Percentiles rank a stretch among this genome's conserved stretches.
Conservation (phyloP, 768 basidiomycete species). For the Rhizopogon vesiculosus region DNA sequence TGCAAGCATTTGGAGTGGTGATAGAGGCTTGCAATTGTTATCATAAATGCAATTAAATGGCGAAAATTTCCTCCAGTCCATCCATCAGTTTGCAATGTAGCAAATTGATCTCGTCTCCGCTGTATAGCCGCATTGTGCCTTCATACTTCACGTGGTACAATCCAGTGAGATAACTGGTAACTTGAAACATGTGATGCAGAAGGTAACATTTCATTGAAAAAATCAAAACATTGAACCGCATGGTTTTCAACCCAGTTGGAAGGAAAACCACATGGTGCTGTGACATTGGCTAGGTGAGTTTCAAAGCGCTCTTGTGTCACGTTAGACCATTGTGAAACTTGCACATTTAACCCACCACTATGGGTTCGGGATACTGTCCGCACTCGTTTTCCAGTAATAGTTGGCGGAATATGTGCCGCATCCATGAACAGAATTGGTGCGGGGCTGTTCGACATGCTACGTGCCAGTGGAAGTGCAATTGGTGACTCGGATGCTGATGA, state of each 20-base stretch:
- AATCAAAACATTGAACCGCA: slow-evolving; percentile 23
- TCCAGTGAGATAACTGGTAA: no score
- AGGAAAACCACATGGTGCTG: slow-evolving; percentile 28
- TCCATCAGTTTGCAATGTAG: not conserved
- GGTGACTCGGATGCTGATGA: not conserved
- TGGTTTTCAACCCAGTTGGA: slow-evolving; percentile 34
- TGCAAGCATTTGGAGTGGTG: no score
- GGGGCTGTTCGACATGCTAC: not conserved
- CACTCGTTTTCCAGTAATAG: not conserved
- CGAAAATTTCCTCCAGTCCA: not conserved
- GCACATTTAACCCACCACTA: not conserved
- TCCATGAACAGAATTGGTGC: not conserved
- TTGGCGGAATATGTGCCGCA: no score
- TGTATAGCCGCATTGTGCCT: no score
- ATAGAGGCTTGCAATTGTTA: not conserved
- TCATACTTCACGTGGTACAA: no score
- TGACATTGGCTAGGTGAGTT: slow-evolving; percentile 18
- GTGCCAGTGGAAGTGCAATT: not conserved
- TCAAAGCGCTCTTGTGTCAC: not conserved
- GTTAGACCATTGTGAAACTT: not conserved
- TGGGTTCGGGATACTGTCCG: not conserved
- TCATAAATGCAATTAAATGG: slow-evolving; percentile 4
- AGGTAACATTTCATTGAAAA: not conserved
- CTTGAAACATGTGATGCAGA: not conserved
- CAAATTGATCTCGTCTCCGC: not conserved